Evolutionary conservation across 2,329 filamentous ascomycete species (phyloP), one percentile per base, ranked within the genome.

Genomic region (Calonectria leucothoes): DNA sequence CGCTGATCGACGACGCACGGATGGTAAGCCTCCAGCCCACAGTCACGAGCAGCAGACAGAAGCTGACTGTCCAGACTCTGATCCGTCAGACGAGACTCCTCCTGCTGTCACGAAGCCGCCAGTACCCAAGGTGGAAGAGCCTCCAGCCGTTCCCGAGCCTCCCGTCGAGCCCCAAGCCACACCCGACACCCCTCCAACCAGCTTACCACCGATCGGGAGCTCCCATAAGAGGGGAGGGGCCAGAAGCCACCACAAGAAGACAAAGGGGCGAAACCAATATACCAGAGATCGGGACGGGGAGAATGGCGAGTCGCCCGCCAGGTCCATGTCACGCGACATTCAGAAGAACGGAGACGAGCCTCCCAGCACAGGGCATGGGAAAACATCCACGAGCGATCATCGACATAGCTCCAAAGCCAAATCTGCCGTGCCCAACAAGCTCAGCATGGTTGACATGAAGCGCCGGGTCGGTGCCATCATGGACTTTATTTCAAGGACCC

Each of bases 381-480:
- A 82, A 73, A 77, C 75, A 63, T 77, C 75, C 3, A 64, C 84
- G 35, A 82, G 85, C 57, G 88, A 91, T 59, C 84, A 88, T 77
- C 93, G 92, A 76, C 87, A 90, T 59, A 81, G 82, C 78, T 86
- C 87, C 71, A 92, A 91, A 79, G 85, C 86, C 37, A 90, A 90
- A 78, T 83, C 80, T 4, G 78, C 86, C 71, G 87, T 88, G 64
- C 90, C 89, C 83, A 92, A 90, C 77, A 95, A 94, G 82, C 91
- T 95, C 71, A 96, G 93, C 33, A 94, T 97, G 92, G 93, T 93
- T 73, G 95, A 98, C 81, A 95, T 98, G 91, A 95, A 94, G 85
- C 92, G 94, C 76, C 93, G 95, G 12, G 95, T 96, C 7, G 91
- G 94, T 5, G 94, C 91, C 25, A 97, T 98, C 82, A 89, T 98